Conservation (phyloP, 2,329 filamentous ascomycete species). For the Penicillium hordei region DNA sequence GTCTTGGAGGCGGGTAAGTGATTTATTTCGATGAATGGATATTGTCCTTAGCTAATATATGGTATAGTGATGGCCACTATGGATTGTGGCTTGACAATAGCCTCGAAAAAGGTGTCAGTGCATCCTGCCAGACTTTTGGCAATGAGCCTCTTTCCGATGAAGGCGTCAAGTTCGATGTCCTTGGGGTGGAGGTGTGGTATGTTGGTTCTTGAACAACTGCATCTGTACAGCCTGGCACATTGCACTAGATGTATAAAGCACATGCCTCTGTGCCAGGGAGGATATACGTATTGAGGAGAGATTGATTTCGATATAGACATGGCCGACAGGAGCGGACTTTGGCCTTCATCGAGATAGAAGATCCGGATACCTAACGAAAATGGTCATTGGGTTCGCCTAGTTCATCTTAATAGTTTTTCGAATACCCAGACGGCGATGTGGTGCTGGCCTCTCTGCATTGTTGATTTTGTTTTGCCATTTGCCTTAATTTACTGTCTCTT, state of each 20-base stretch:
- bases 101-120: constrained; percentile 80
- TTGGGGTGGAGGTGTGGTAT: constrained; percentile 93
- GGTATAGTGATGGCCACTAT: constrained; percentile 71
- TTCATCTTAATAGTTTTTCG: constrained; percentile 10
- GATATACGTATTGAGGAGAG: not conserved
- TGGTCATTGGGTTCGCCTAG: not conserved
- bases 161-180: constrained; percentile 84
- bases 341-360: not conserved
- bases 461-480: not conserved
- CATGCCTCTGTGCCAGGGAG: not conserved
- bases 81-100: constrained; percentile 90
- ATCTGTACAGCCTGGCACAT: not conserved
- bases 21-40: not conserved
- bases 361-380: not conserved
- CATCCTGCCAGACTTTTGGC: constrained; percentile 84
- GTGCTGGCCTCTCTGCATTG: constrained; percentile 1
- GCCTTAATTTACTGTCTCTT: not conserved
- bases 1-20: constrained; percentile 72
- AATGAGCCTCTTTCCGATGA: constrained; percentile 93
- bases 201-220: constrained; percentile 58
- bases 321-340: not conserved
- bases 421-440: constrained; percentile 17
- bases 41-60: constrained; percentile 10
- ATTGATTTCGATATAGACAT: not conserved
- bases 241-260: constrained; percentile 6